Evolutionary conservation across 176 grass and related monocot genomes (phyloP), one percentile per base, ranked within the genome.

Genomic region (barley (Hordeum vulgare)): DNA sequence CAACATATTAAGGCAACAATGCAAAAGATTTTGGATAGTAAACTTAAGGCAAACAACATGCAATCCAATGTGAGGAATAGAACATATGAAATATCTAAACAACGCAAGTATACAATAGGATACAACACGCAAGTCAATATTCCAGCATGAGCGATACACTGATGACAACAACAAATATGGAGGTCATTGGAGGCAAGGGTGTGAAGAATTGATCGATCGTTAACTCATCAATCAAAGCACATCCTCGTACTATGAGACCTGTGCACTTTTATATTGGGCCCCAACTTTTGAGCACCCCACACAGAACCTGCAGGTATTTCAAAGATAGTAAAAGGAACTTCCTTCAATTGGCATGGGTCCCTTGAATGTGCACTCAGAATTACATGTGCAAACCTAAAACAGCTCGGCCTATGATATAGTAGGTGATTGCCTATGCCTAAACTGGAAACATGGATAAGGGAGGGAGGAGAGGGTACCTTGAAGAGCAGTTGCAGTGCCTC

Each of bases 141-240:
- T 20, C 18, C 49, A 20, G 6, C 49, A 53, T 0, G 0, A 20
- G 49, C 2, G 49, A 20, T 20, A 20, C 17, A 54, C 49, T 54
- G 3, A 18, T 18, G 18, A 54, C 1, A 1, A 17, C 4, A 28
- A 25, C 15, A 24, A 23, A 80, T 96, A 79, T 96, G 25, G 71
- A 78, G 93, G 90, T 45, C 90, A 81, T 90, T 93, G 90, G 93
- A 96, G 93, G 93, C 93, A 86, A 85, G 93, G 85, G 85, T 87
- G 81, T 80, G 83, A 89, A 77, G 23, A 41, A 72, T 9, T 4
- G 56, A 80, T 85, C 0, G 12, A 84, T 24, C 70, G 90, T 74
- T 53, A 44, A 84, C 81, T 67, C 74, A 78, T 68, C 44, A 45
- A 85, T 59, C 81, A 78, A 81, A 78, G 84, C 35, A 95, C 80